Percentiles rank a stretch among this genome's conserved stretches.
Evolutionary conservation across 2,329 filamentous ascomycete species (phyloP).

Genomic region (Cladosporium phlei): DNA sequence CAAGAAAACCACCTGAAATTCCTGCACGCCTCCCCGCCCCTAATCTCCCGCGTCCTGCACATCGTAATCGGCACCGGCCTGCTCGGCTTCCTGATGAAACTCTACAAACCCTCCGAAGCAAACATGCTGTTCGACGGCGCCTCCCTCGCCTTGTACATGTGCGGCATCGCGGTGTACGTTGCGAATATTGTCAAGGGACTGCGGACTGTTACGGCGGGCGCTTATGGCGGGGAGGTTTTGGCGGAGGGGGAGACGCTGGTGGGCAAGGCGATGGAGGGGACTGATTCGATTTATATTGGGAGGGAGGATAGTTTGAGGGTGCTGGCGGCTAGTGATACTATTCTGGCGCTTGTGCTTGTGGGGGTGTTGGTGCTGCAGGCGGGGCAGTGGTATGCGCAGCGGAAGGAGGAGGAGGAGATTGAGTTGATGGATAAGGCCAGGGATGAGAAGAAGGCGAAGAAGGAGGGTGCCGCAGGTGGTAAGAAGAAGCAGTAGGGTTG

Average conservation of each 20-base stretch:
- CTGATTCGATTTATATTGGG: slow-evolving; percentile 63
- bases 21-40: slow-evolving; percentile 82
- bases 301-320: slow-evolving; percentile 89
- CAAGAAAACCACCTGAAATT: slow-evolving; percentile 88
- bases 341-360: slow-evolving; percentile 84
- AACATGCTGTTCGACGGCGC: slow-evolving; percentile 92
- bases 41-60: slow-evolving; percentile 90
- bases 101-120: slow-evolving; percentile 87
- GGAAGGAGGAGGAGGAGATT: slow-evolving; percentile 79
- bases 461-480: slow-evolving; percentile 24
- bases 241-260: slow-evolving; percentile 35
- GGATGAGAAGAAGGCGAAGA: slow-evolving; percentile 44
- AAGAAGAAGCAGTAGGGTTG: slow-evolving; percentile 31
- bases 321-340: slow-evolving; percentile 90
- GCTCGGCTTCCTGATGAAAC: slow-evolving; percentile 84
- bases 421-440: slow-evolving; percentile 57
- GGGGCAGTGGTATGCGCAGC: slow-evolving; percentile 97
- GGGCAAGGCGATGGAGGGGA: slow-evolving; percentile 33
- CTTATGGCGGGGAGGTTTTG: slow-evolving; percentile 51
- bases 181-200: slow-evolving; percentile 96
- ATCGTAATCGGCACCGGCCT: slow-evolving; percentile 86
- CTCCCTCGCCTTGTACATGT: slow-evolving; percentile 68
- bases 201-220: slow-evolving; percentile 70
- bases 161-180: slow-evolving; percentile 87
- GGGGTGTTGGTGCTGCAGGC: slow-evolving; percentile 90